These are phyloP conservation scores for Zygnema circumcarinatum DNA, from an alignment of 139 green algal genomes.

Conservation along the genomic window DNA sequence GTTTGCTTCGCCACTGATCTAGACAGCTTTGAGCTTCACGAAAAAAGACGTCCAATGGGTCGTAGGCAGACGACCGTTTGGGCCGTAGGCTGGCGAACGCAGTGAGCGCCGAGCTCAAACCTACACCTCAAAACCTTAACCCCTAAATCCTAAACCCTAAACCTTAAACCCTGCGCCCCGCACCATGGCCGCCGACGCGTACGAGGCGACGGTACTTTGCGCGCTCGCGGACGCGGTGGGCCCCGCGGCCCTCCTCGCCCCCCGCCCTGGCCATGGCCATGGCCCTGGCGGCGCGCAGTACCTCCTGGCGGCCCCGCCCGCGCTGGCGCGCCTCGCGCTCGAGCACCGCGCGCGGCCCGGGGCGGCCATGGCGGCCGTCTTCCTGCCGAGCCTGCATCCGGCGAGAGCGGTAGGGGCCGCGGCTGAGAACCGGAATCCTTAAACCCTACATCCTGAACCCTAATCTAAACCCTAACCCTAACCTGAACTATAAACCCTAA, in stretches of 20 bases:
- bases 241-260: constrained; percentile 35
- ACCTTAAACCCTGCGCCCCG: too few relatives aligned
- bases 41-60: too few relatives aligned
- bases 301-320: constrained; percentile 43
- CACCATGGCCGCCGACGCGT: background rate
- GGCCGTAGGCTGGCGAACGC: too few relatives aligned
- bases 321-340: constrained; percentile 38
- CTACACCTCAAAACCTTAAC: too few relatives aligned
- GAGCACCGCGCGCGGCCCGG: constrained; percentile 41
- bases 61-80: too few relatives aligned
- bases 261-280: background rate
- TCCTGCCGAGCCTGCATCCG: constrained; percentile 21
- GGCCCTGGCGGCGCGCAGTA: constrained; percentile 31
- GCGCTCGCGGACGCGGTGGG: constrained; percentile 23
- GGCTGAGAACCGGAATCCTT: background rate
- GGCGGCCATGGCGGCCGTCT: constrained; percentile 9
- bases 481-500: background rate
- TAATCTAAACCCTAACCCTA: background rate
- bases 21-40: too few relatives aligned
- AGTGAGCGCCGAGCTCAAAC: too few relatives aligned
- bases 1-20: too few relatives aligned
- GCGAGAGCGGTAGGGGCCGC: background rate
- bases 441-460: background rate
- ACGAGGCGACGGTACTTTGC: constrained; percentile 33
- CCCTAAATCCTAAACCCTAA: too few relatives aligned